Evolutionary conservation across 2,329 filamentous ascomycete genomes (phyloP).

Genomic region (Colletotrichum lini): DNA sequence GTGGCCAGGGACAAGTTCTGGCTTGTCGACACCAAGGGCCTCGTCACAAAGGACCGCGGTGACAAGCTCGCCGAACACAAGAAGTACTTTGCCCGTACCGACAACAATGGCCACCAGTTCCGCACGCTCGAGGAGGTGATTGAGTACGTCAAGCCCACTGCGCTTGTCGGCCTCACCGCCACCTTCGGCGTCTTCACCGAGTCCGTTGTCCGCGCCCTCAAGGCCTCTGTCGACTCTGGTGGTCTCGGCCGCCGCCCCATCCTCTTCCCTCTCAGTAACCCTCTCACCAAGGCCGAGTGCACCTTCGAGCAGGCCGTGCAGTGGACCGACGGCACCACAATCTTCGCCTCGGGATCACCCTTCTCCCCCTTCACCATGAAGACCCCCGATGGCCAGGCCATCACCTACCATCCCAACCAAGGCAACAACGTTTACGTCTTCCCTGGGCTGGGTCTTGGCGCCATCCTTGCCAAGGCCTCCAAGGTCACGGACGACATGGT

Average conservation of each 20-base stretch:
- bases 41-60: conserved; percentile 92
- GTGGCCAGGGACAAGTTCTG: conserved; percentile 94
- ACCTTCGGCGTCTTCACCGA: conserved; percentile 96
- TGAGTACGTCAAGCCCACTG: conserved; percentile 94
- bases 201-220: conserved; percentile 81
- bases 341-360: conserved; percentile 96
- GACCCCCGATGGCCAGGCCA: conserved; percentile 67
- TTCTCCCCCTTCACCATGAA: conserved; percentile 82
- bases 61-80: conserved; percentile 95
- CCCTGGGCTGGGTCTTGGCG: conserved; percentile 93
- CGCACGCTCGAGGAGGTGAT: conserved; percentile 90
- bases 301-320: conserved; percentile 94
- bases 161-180: conserved; percentile 93
- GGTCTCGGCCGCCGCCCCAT: conserved; percentile 84
- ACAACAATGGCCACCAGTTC: conserved; percentile 79
- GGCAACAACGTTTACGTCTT: conserved; percentile 95
- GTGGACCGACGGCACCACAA: conserved; percentile 89
- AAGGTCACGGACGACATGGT: conserved; percentile 96
- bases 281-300: conserved; percentile 96
- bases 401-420: conserved; percentile 83
- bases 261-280: conserved; percentile 97
- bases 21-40: conserved; percentile 96
- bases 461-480: conserved; percentile 90
- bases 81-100: conserved; percentile 76
- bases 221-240: conserved; percentile 73